A percentile compares a stretch with the other conserved stretches of the same genome.
phyloP scores from a whole-genome alignment of 116 monocot genomes.

The Papilionanthe hybrid region DNA sequence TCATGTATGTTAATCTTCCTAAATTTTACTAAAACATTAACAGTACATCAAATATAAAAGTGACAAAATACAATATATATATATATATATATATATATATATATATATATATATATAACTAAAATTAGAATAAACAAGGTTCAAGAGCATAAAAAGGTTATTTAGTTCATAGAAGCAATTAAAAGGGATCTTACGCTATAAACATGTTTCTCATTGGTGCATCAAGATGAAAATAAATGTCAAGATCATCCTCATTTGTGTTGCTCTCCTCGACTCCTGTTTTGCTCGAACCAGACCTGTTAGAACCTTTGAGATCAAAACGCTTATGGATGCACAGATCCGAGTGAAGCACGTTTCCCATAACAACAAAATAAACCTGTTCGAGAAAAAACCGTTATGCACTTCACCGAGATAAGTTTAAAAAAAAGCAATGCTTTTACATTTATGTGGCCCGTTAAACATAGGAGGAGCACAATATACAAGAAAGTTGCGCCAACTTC shows the following conservation, averaged over 20 bases:
- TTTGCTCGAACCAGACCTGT: conserved; percentile 12
- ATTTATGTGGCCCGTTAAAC: not conserved
- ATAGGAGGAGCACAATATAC: too few species aligned
- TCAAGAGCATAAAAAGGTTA: not conserved
- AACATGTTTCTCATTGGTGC: conserved; percentile 8
- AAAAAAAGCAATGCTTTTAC: not conserved
- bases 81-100: too few species aligned
- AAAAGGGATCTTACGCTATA: conserved; percentile 17
- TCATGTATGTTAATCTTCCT: too few species aligned
- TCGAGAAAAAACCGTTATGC: not conserved
- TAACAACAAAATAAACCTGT: conserved; percentile 35
- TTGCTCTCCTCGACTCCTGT: conserved; percentile 8
- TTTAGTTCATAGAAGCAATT: not conserved
- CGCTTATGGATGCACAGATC: conserved; percentile 30
- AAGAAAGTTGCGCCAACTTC: too few species aligned
- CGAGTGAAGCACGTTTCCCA: conserved; percentile 19
- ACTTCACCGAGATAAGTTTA: not conserved
- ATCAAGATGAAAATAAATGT: conserved; percentile 21
- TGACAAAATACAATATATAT: not conserved
- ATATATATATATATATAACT: too few species aligned
- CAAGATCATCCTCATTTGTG: conserved; percentile 16
- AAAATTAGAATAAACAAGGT: not conserved
- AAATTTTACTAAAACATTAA: too few species aligned
- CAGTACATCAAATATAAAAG: not conserved
- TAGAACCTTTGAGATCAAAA: conserved; percentile 24